Base-by-base conservation (phyloP, 1,284 basidiomycete genomes). In the Tylopilus microsporus region DNA sequence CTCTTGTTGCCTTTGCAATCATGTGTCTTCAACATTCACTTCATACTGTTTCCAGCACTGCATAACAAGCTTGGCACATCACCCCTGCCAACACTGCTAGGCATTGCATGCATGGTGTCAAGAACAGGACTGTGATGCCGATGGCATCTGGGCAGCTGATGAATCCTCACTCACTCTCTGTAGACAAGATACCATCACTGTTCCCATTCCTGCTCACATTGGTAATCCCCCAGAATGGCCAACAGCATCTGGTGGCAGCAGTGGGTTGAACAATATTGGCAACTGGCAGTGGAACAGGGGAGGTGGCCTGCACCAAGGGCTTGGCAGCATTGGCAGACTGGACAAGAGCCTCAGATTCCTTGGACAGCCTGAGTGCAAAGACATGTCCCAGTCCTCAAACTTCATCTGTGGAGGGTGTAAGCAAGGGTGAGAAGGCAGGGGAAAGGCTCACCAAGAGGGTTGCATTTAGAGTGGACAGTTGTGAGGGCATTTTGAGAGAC, bases 111-210 rank as follows among this genome's bases (percentile, higher is more conserved):
- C 63, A 68, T 55, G 74, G 68, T 52, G 62, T 67, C 61, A 73
- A 66, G 51, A 79, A 77, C 53, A 70, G 71, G n/a, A 62, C 58
- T 43, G 49, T 50, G 45, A 70, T 69, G 0, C 80, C 84, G 8
- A 81, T 87, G 58, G 84, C 84, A 1, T 77, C 82, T 3, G 86
- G 85, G 0, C 84, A 85, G 0, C 79, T 89, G 67, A 79, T 82
- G 18, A 91, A 90, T 67, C 89, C 89, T 5, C 86, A 89, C 67
- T 91, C 89, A 2, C 82, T 91, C 49, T 80, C 85, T 4, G 85
- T 91, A 46, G 90, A 92, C 64, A 89, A 92, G 67, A 80, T 92
- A 34, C 86, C 88, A 2, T 91, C 89, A 0, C 87, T 87, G 5
- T 92, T 91, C 75, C 87, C 89, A 1, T 77, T 92, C 16, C 83